Evolutionary conservation across 371 early-diverging fungal genomes (phyloP).

Genomic region (Syncephalastrum racemosum): DNA sequence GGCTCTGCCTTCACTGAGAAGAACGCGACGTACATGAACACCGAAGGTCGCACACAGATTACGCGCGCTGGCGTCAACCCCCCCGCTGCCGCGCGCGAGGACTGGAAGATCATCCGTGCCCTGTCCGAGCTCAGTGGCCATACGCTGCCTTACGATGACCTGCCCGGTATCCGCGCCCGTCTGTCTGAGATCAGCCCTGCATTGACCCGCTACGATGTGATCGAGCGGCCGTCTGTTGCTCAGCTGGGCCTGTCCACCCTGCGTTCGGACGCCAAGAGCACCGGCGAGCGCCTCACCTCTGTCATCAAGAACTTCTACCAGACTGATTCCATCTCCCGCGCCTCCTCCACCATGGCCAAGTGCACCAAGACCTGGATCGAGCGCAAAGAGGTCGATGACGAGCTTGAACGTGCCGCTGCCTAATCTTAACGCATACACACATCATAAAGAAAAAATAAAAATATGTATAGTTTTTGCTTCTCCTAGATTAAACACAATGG

Average conservation of each 20-base stretch:
- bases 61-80: constrained; percentile 93
- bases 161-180: constrained; percentile 79
- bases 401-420: constrained; percentile 37
- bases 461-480: constrained; percentile 1
- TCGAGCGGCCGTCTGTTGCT: constrained; percentile 61
- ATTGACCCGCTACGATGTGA: constrained; percentile 72
- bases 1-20: constrained; percentile 98
- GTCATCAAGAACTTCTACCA: constrained; percentile 90
- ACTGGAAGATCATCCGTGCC: constrained; percentile 98
- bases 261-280: constrained; percentile 42
- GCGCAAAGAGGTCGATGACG: constrained; percentile 37
- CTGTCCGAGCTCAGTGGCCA: constrained; percentile 88
- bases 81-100: constrained; percentile 92
- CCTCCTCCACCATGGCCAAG: constrained; percentile 97
- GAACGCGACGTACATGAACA: constrained; percentile 88
- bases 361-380: constrained; percentile 70
- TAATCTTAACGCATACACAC: constrained; percentile 16
- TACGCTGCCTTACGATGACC: constrained; percentile 88
- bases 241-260: constrained; percentile 66
- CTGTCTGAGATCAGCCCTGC: constrained; percentile 86
- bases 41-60: constrained; percentile 92
- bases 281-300: constrained; percentile 47
- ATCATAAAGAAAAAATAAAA: constrained; percentile 6
- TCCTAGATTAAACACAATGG: no score
- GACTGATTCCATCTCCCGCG: constrained; percentile 91